Evolutionary conservation across 2,329 filamentous ascomycete genomes (phyloP), one percentile per base, ranked within the genome.

Genomic region (Trichoderma gracile): DNA sequence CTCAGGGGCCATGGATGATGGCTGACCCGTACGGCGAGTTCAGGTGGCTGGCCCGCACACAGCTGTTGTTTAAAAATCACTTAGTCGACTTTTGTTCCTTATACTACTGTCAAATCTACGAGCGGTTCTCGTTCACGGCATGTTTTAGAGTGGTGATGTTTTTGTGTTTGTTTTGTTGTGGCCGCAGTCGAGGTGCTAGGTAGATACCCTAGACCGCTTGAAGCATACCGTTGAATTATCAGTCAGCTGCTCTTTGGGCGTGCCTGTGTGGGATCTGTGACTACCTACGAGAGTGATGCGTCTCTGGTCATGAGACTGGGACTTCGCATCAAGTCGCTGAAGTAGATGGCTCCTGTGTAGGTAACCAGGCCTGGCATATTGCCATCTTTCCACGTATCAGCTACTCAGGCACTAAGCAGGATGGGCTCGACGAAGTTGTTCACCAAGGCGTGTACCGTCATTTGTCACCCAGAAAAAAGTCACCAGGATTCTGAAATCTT

Each of bases 101-200:
- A 69, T 71, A 68, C 67, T 71, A 67, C 68, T 70, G 68, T 68
- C 71, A 72, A 70, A 71, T 73, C 68, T 73, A 68, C 70, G 68
- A 75, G 72, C 72, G 73, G 70, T 54, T 62, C 69, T 69, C 56
- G 67, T 68, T 63, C 69, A 69, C 66, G 71, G 68, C 67, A 68
- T 60, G 69, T 68, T 68, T 68, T 65, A 71, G 63, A 71, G 67
- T 66, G 67, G 69, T 71, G 68, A 70, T 68, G 69, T 68, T 70
- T 33, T 30, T 33, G 27, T 27, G 5, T 33, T 62, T 69, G 68
- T 61, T 53, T 62, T 69, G 68, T 61, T 61, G 38, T 45, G 46
- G 58, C 52, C 50, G 56, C 45, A 21, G 56, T 59, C 57, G 38
- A 53, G 47, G 57, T 62, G 46, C 33, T 49, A 62, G 30, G 33